Base-by-base conservation (phyloP, 345 rosid species). In the Ceriops tagal region DNA sequence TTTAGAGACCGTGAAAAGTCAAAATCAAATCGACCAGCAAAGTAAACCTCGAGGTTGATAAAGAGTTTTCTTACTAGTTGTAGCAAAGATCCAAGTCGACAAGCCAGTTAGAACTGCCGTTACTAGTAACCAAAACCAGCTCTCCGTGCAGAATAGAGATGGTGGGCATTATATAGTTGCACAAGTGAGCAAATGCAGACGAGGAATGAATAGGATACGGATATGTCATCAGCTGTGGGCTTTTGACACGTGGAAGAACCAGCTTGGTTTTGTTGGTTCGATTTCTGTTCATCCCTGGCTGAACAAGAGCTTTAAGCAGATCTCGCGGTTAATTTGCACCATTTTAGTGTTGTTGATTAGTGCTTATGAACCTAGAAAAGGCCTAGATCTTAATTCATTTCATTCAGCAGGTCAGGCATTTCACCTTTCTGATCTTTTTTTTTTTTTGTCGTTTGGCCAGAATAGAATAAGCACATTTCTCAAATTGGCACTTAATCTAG, bases 101-200 rank as follows among this genome's bases (percentile, higher is more conserved):
- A 68, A 67, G 77, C 72, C 34, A 30, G 63, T 74, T 19, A 74
- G 30, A 62, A 68, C 64, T 24, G 58, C 72, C 77, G 11, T 65
- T 65, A 26, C 35, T 8, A 18, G 22, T 49, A 3, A 32, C 6
- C 6, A 11, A 37, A 57, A 37, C 16, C n/a, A 34, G 34, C 24
- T 31, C 34, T 61, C 4, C 30, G 30, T 34, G 34, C 16, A 32
- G 52, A 30, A 49, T 21, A 10, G 11, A 20, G 24, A 1, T 22
- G 71, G n/a, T 51, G 58, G 20, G 58, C 5, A 56, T 68, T 19
- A 7, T 51, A 30, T 47, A 6, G 56, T 49, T 62, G 55, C 62
- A 62, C 47, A 43, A 43, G 6, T 26, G 8, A 53, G 34, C 39
- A 46, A 46, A 31, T 8, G 37, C 22, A 37, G 3, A 7, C 15